Evolutionary conservation across 1,284 basidiomycete genomes (phyloP).

Genomic region (Trametes sp.): DNA sequence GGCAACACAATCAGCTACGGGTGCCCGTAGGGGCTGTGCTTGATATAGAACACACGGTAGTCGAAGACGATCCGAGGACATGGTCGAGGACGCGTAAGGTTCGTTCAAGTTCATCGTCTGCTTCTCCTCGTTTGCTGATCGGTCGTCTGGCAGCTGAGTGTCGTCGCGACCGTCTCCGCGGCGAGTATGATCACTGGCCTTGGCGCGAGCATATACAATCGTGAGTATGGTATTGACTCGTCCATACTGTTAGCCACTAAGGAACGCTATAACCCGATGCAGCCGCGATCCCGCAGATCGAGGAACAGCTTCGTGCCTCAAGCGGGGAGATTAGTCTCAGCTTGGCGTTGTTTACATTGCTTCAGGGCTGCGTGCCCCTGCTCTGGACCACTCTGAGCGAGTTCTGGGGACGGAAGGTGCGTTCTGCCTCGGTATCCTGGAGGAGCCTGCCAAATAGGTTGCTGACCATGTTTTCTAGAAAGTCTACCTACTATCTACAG

Average conservation of each 20-base stretch:
- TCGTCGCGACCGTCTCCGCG: conserved; percentile 63
- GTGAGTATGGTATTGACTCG: conserved; percentile 47
- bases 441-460: background rate
- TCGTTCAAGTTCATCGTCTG: background rate
- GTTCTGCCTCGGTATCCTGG: conserved; percentile 19
- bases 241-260: too few species aligned
- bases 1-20: background rate
- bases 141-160: conserved; percentile 50
- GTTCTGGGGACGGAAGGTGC: conserved; percentile 81
- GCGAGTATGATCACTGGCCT: conserved; percentile 76
- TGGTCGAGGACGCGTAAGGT: conserved; percentile 81
- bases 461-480: conserved; percentile 45
- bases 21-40: background rate
- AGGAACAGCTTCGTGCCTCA: conserved; percentile 68
- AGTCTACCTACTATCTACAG: conserved; percentile 70
- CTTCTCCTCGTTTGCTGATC: background rate
- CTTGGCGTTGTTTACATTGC: conserved; percentile 79
- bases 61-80: conserved; percentile 78
- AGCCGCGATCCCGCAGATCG: conserved; percentile 73
- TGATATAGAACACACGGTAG: conserved; percentile 74
- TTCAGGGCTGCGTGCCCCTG: conserved; percentile 76
- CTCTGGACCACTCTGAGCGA: conserved; percentile 80
- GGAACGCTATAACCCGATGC: background rate
- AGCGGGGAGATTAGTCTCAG: conserved; percentile 75
- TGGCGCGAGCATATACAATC: conserved; percentile 72